Evolutionary conservation across 257 asterid species (phyloP), one percentile per base, ranked within the genome.

Genomic region (Solanum verrucosum): DNA sequence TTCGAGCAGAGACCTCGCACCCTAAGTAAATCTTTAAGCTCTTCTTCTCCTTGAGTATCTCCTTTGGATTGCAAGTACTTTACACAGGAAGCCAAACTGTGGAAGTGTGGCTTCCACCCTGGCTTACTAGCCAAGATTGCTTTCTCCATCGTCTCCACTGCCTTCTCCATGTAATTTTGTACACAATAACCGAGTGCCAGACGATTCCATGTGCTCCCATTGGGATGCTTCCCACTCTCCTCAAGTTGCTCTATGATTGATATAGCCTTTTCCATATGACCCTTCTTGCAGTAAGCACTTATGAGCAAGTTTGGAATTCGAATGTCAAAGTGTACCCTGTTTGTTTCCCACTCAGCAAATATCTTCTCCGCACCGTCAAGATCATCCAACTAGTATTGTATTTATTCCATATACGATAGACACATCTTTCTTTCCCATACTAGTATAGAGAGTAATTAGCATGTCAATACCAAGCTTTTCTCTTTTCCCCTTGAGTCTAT

Each of bases 121-220:
- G 88, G 85, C 52, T 14, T 7, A 49, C 86, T 68, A 20, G 72
- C 67, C 34, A 25, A 8, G 40, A 88, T 52, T 12, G 93, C 90
- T 88, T 84, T 90, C 42, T 89, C 90, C 21, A 77, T 87, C 87
- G 49, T 83, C 67, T 91, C 90, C 31, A 93, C 91, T 14, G 95
- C 93, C 88, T 91, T 88, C 25, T 91, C 94, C 92, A 90, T 90
- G 88, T 83, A 84, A 21, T 88, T 90, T 44, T 27, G 42, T 79
- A 72, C 89, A 52, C 63, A 35, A 88, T 89, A 92, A 67, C 96
- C 94, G 4, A 49, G 59, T 59, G 93, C 93, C 90, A 94, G 73
- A 71, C 49, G 88, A 59, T 81, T 72, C 95, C 96, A 92, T 11
- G 93, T 90, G 86, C 86, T 89, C 9, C 92, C 82, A 25, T 40